A percentile compares a stretch with the other conserved stretches of the same genome.
Evolutionary conservation across 768 basidiomycete species (phyloP).

Genomic region (Lyophyllum shimeji): DNA sequence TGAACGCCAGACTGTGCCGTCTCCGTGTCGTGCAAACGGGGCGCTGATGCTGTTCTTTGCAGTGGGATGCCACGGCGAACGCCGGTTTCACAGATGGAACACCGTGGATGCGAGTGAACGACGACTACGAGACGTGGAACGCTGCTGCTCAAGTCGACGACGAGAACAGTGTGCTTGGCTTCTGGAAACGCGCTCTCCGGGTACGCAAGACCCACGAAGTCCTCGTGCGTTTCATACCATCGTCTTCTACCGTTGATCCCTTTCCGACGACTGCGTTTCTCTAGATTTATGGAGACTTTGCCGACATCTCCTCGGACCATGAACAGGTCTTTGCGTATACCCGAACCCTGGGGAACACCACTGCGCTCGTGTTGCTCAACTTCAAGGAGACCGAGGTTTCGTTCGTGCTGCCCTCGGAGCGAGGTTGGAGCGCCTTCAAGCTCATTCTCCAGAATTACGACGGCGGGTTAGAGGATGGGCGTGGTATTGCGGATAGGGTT

Average conservation of each 20-base stretch:
- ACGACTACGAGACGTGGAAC: slow-evolving; percentile 64
- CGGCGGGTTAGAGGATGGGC: not conserved
- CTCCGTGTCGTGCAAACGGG: not conserved
- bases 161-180: slow-evolving; percentile 51
- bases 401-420: slow-evolving; percentile 16
- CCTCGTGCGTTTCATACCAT: slow-evolving; percentile 37
- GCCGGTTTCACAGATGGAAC: slow-evolving; percentile 65
- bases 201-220: slow-evolving; percentile 54
- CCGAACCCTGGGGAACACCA: slow-evolving; percentile 34
- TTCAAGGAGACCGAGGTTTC: slow-evolving; percentile 33
- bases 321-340: slow-evolving; percentile 56
- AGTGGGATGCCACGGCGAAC: slow-evolving; percentile 59
- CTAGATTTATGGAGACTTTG: slow-evolving; percentile 66
- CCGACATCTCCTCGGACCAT: slow-evolving; percentile 43
- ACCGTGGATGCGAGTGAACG: slow-evolving; percentile 78
- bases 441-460: slow-evolving; percentile 32
- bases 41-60: not conserved
- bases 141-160: slow-evolving; percentile 47
- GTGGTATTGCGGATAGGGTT: slow-evolving; percentile 1
- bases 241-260: not conserved
- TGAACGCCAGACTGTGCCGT: slow-evolving; percentile 16
- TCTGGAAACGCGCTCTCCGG: slow-evolving; percentile 58
- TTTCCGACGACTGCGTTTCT: not conserved
- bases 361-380: slow-evolving; percentile 48
- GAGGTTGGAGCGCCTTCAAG: slow-evolving; percentile 13